phyloP scores from a whole-genome alignment of 2,329 filamentous ascomycete species.

The Furcasterigmium furcatum region DNA sequence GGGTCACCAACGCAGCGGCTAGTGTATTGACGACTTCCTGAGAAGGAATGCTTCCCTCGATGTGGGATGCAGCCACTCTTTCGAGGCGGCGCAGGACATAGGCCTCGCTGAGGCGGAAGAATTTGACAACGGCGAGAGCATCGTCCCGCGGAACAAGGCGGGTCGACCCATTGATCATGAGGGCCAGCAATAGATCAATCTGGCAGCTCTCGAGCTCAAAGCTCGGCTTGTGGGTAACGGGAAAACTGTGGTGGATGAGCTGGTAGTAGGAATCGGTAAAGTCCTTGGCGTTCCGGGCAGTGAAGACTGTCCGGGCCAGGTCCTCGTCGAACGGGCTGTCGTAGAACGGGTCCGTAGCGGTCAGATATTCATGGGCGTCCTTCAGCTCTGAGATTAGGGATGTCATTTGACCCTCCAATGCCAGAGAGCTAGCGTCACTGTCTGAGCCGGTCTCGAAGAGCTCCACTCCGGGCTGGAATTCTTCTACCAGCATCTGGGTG shows the following conservation, averaged over 20 bases:
- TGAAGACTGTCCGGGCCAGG: constrained; percentile 14
- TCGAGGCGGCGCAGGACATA: constrained; percentile 13
- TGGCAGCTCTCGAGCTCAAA: constrained; percentile 14
- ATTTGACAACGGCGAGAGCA: constrained; percentile 7
- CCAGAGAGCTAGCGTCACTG: not conserved
- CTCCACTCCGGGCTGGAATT: constrained; percentile 3
- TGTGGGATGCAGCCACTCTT: constrained; percentile 1
- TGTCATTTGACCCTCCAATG: constrained; percentile 4
- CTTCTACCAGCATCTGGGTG: constrained; percentile 6
- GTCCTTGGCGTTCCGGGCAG: constrained; percentile 11
- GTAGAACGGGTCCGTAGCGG: constrained; percentile 10
- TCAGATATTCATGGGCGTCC: constrained; percentile 10
- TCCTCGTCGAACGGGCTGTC: constrained; percentile 7
- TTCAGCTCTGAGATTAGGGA: constrained; percentile 9
- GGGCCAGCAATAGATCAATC: constrained; percentile 11
- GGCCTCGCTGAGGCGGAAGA: constrained; percentile 12
- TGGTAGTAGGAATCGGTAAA: constrained; percentile 20
- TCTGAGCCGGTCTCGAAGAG: constrained; percentile 5
- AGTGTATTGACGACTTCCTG: constrained; percentile 13
- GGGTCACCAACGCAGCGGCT: constrained; percentile 19
- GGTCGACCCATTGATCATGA: constrained; percentile 13
- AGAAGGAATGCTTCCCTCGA: constrained; percentile 1
- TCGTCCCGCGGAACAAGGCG: constrained; percentile 14
- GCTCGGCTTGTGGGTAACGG: constrained; percentile 19
- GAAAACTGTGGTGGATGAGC: constrained; percentile 20